phyloP scores from a whole-genome alignment of 1,284 basidiomycete genomes.

The Cryptococcus jaspeensis region DNA sequence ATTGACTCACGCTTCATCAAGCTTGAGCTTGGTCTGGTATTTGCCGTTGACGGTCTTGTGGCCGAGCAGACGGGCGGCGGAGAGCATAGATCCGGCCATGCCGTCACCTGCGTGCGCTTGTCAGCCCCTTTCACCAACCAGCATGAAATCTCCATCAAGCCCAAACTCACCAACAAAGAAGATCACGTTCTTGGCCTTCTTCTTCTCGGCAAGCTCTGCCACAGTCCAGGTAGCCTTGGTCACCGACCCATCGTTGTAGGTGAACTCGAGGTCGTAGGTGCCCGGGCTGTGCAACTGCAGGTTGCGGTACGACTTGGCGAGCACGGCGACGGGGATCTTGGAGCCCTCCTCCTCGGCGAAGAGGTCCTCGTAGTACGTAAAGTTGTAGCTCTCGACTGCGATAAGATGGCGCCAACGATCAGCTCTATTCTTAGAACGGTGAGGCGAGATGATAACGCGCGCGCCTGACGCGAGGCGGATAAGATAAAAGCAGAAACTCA shows the following conservation, averaged over 20 bases:
- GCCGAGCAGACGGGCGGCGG: conserved; percentile 51
- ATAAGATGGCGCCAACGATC: background rate
- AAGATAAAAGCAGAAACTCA: conserved; percentile 6
- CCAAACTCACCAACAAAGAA: conserved; percentile 43
- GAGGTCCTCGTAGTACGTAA: conserved; percentile 49
- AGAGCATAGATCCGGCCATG: conserved; percentile 46
- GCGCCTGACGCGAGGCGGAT: background rate
- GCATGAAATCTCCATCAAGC: background rate
- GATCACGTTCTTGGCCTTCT: conserved; percentile 51
- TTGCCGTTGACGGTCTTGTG: conserved; percentile 55
- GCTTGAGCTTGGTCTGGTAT: conserved; percentile 44
- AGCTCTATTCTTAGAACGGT: background rate
- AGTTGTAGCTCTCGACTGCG: conserved; percentile 38
- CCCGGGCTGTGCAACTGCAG: conserved; percentile 43
- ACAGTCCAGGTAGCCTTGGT: conserved; percentile 50
- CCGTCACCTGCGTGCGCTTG: conserved; percentile 27
- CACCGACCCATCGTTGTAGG: conserved; percentile 35
- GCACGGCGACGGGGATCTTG: conserved; percentile 48
- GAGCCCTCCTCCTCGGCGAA: conserved; percentile 44
- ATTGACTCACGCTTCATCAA: conserved; percentile 40
- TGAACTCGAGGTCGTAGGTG: conserved; percentile 28
- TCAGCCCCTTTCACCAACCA: background rate
- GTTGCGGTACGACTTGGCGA: conserved; percentile 50
- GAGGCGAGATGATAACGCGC: background rate
- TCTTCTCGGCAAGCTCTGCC: conserved; percentile 32